A percentile compares a stretch with the other conserved stretches of the same genome.
Conservation (phyloP, 176 grass and related monocot genomes). For the Guadua angustifolia region DNA sequence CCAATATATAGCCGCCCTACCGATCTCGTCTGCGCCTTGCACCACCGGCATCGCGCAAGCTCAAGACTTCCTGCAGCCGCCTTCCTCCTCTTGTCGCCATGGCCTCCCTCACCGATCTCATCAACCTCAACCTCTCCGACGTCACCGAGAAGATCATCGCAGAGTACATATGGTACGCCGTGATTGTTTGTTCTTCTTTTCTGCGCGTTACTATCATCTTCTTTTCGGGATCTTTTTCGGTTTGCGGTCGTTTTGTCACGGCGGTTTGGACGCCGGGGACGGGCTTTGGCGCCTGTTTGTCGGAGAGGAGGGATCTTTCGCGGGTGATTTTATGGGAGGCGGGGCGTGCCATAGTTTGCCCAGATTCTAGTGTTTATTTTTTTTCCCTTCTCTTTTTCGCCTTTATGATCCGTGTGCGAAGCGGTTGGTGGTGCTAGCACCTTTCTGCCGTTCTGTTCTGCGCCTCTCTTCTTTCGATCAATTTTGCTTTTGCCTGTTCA, state of each 20-base stretch:
- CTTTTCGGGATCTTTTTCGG: not conserved
- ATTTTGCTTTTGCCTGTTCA: not conserved
- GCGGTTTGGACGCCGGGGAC: slow-evolving; percentile 1
- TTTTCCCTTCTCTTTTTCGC: not conserved
- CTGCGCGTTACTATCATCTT: not conserved
- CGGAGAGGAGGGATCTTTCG: slow-evolving; percentile 13
- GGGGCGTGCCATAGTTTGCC: not conserved
- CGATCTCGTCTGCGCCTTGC: slow-evolving; percentile 32
- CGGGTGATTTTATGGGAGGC: not conserved
- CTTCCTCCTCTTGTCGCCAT: slow-evolving; percentile 42
- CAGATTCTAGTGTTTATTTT: not conserved
- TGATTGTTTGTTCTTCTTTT: not conserved
- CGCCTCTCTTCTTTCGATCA: not conserved
- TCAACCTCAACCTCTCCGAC: slow-evolving; percentile 82
- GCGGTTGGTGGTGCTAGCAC: not conserved
- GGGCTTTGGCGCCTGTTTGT: not conserved
- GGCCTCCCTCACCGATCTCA: slow-evolving; percentile 88
- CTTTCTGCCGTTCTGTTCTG: not conserved
- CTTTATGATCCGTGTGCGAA: not conserved
- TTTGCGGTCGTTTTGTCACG: not conserved
- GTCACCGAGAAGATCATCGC: slow-evolving; percentile 94
- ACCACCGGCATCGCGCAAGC: not conserved
- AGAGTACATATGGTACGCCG: slow-evolving; percentile 96
- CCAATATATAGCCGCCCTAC: slow-evolving; percentile 51
- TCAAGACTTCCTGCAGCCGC: not conserved